A percentile compares a stretch with the other conserved stretches of the same genome.
Evolutionary conservation across 441 rosid species (phyloP).

Genomic region (Croton setiger): DNA sequence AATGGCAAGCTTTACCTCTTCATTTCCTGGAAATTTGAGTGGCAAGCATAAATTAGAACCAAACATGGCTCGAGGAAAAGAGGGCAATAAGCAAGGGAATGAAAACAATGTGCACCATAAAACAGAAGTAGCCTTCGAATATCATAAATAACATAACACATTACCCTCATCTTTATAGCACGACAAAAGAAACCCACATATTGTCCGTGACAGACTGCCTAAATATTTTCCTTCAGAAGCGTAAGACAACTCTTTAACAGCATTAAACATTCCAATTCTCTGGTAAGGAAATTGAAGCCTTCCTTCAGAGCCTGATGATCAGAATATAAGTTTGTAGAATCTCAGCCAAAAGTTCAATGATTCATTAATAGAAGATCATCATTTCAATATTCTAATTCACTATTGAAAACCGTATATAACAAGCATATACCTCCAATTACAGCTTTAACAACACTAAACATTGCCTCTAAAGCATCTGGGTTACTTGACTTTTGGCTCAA

Average conservation of each 20-base stretch:
- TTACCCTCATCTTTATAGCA: slow-evolving; percentile 92
- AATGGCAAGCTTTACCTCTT: slow-evolving; percentile 85
- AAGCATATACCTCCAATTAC: slow-evolving; percentile 79
- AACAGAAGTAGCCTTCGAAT: neutral
- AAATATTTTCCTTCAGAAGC: slow-evolving; percentile 92
- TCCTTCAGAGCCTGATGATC: slow-evolving; percentile 85
- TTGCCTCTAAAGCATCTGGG: slow-evolving; percentile 87
- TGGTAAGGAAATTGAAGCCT: slow-evolving; percentile 92
- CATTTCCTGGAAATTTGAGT: slow-evolving; percentile 64
- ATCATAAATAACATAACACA: slow-evolving; percentile 4
- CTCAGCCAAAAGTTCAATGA: neutral
- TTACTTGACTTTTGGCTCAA: slow-evolving; percentile 87
- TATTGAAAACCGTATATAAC: slow-evolving; percentile 1
- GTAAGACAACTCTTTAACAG: slow-evolving; percentile 75
- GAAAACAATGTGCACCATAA: neutral
- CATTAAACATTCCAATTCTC: slow-evolving; percentile 86
- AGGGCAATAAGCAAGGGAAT: neutral
- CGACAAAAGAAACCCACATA: slow-evolving; percentile 68
- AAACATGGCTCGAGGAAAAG: slow-evolving; percentile 6
- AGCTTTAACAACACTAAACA: slow-evolving; percentile 74
- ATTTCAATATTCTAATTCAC: neutral
- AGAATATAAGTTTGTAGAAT: slow-evolving; percentile 12
- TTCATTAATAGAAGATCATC: neutral
- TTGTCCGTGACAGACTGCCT: slow-evolving; percentile 44
- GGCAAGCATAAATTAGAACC: slow-evolving; percentile 23